A percentile compares a stretch with the other conserved stretches of the same genome.
phyloP scores from a whole-genome alignment of 257 asterid genomes.

The Phtheirospermum japonicum region DNA sequence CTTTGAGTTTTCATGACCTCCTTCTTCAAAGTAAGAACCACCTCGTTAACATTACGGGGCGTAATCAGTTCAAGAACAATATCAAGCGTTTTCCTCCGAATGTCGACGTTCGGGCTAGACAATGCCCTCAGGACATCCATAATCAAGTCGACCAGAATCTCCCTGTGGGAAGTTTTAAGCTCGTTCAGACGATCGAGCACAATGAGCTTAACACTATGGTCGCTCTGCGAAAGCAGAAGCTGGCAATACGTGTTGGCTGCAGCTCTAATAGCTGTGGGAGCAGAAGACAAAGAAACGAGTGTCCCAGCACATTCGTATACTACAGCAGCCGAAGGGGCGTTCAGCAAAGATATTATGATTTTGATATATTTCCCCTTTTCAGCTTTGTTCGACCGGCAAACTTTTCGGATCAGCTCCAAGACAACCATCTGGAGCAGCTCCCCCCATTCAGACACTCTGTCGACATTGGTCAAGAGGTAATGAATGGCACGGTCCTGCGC shows the following conservation, averaged over 20 bases:
- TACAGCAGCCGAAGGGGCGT: slow-evolving; percentile 89
- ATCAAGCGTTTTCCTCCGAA: slow-evolving; percentile 85
- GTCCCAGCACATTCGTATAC: slow-evolving; percentile 93
- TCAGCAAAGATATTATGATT: slow-evolving; percentile 75
- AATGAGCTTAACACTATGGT: slow-evolving; percentile 83
- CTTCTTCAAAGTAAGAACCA: slow-evolving; percentile 85
- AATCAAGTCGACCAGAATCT: slow-evolving; percentile 80
- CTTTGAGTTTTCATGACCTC: slow-evolving; percentile 95
- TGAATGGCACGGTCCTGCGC: slow-evolving; percentile 84
- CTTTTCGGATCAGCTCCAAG: slow-evolving; percentile 81
- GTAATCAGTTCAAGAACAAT: slow-evolving; percentile 88
- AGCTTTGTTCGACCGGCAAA: slow-evolving; percentile 84
- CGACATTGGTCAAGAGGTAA: slow-evolving; percentile 74
- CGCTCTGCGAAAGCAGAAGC: slow-evolving; percentile 93
- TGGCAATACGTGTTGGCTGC: slow-evolving; percentile 93
- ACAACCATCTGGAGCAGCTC: slow-evolving; percentile 91
- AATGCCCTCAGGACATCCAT: slow-evolving; percentile 95
- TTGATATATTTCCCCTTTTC: slow-evolving; percentile 89
- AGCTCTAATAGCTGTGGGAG: slow-evolving; percentile 89
- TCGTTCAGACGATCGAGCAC: slow-evolving; percentile 85
- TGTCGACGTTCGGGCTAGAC: slow-evolving; percentile 87
- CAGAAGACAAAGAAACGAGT: slow-evolving; percentile 88
- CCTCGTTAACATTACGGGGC: slow-evolving; percentile 83
- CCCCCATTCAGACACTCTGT: slow-evolving; percentile 84
- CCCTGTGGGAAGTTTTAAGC: slow-evolving; percentile 74